Evolutionary conservation across 495 filamentous ascomycete species (phyloP).

Genomic region (Choiromyces venosus): DNA sequence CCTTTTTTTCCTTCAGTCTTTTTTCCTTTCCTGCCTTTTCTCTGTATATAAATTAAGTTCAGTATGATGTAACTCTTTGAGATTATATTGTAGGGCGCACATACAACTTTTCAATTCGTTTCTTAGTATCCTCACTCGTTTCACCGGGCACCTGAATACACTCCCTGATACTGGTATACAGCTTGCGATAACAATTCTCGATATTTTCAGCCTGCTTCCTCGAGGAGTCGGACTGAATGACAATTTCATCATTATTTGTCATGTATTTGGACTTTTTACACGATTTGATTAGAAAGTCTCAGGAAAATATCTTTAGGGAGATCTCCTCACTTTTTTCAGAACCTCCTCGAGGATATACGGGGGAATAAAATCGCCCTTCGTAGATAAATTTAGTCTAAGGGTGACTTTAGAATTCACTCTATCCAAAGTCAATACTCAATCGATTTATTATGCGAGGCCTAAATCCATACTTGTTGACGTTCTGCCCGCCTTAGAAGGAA

Average conservation of each 20-base stretch:
- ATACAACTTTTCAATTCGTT: slow-evolving; percentile 61
- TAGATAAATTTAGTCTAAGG: slow-evolving; percentile 56
- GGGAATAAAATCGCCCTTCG: slow-evolving; percentile 59
- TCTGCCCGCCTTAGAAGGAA: slow-evolving; percentile 61
- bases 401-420: slow-evolving; percentile 95
- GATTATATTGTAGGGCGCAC: slow-evolving; percentile 33
- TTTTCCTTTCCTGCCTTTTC: slow-evolving; percentile 64
- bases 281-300: slow-evolving; percentile 50
- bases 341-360: slow-evolving; percentile 60
- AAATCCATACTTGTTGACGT: slow-evolving; percentile 83
- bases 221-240: slow-evolving; percentile 63
- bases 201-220: slow-evolving; percentile 63
- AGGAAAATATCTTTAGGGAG: slow-evolving; percentile 45
- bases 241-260: slow-evolving; percentile 50
- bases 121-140: slow-evolving; percentile 55
- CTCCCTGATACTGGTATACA: slow-evolving; percentile 54
- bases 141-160: slow-evolving; percentile 61
- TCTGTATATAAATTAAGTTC: slow-evolving; percentile 46
- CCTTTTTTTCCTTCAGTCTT: slow-evolving; percentile 70
- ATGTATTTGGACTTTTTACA: slow-evolving; percentile 48
- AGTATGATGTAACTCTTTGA: slow-evolving; percentile 8
- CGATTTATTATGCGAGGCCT: slow-evolving; percentile 1
- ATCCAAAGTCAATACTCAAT: slow-evolving; percentile 14
- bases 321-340: slow-evolving; percentile 54
- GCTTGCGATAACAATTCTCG: slow-evolving; percentile 58